Base-by-base conservation (phyloP, 2,329 filamentous ascomycete genomes). In the Nemania bipapillata region DNA sequence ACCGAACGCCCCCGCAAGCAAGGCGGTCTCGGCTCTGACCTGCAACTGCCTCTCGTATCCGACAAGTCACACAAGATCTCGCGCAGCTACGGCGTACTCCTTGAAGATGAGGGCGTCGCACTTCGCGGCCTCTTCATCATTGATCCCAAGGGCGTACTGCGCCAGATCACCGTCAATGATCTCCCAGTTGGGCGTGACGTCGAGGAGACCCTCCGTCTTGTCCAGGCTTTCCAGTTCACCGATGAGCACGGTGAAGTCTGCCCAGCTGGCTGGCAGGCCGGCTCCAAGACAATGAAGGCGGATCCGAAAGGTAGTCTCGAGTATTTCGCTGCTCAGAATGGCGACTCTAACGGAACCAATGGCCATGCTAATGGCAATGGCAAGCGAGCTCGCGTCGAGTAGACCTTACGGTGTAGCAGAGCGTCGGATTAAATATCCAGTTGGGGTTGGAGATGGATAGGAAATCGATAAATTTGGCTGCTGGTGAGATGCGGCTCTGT, bases 211-310 rank as follows among this genome's bases (percentile, higher is more conserved):
- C 83, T 89, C 73, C 87, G 89, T 42, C 90, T 91, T 0, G 86
- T 90, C 66, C 85, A 91, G 72, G 90, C 91, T 5, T 94, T 94
- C 79, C 92, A 94, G 80, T 92, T 95, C 83, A 92, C 92, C 12
- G 91, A 94, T 73, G 91, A 93, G 74, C 92, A 92, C 85, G 94
- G 93, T 80, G 89, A 92, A 78, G 87, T 93, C 63, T 94, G 84
- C 80, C 84, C 84, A 52, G 84, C 84, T 62, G 84, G 83, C 74
- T 86, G 84, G 84, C 80, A 81, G 68, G 77, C 81, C 67, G 84
- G 84, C 58, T 77, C 76, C 75, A 81, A 84, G 79, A 80, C 79
- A 60, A 85, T 86, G 79, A 85, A 86, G 82, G 81, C 84, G 65
- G 83, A 84, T 67, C 83, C 83, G 72, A 85, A 85, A 79, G 83